Conservation (phyloP, 352 stramenopile species). For the Phytopythium kandeliae region DNA sequence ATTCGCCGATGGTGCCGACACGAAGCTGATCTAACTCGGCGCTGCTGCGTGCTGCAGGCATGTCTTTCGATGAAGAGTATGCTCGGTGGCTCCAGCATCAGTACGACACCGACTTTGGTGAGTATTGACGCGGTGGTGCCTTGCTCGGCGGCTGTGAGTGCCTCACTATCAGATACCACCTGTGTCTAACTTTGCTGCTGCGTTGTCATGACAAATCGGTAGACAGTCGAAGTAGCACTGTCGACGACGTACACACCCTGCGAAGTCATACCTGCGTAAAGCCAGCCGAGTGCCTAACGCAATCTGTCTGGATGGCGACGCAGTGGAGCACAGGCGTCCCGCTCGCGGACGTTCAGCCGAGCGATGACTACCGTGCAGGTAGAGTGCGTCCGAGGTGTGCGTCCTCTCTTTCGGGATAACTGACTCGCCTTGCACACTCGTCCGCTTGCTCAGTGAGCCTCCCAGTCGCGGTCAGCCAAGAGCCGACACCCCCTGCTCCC, state of each 20-base stretch:
- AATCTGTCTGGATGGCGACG: not conserved
- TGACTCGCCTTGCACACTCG: not conserved
- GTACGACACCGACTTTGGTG: slow-evolving; percentile 83
- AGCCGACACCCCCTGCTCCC: slow-evolving; percentile 16
- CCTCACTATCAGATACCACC: not conserved
- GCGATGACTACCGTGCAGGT: slow-evolving; percentile 31
- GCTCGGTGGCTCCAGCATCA: slow-evolving; percentile 82
- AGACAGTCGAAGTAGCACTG: slow-evolving; percentile 44
- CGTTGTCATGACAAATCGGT: not conserved
- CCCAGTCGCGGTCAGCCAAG: slow-evolving; percentile 24
- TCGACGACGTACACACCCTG: slow-evolving; percentile 28
- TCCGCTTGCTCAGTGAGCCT: slow-evolving; percentile 44
- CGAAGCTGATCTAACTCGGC: not conserved
- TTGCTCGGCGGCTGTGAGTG: too few relatives aligned
- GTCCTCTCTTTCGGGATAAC: not conserved
- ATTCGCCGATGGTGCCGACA: not conserved
- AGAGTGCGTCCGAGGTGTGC: too few relatives aligned
- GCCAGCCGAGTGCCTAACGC: not conserved
- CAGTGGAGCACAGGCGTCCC: slow-evolving; percentile 16
- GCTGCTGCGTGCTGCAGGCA: slow-evolving; percentile 16
- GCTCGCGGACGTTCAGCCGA: slow-evolving; percentile 25
- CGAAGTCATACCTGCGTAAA: too few relatives aligned
- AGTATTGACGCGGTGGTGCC: not conserved
- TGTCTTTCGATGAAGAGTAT: slow-evolving; percentile 86
- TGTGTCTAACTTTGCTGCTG: too few relatives aligned